Evolutionary conservation across 345 rosid species (phyloP), one percentile per base, ranked within the genome.

Genomic region (Euphorbia lathyris): DNA sequence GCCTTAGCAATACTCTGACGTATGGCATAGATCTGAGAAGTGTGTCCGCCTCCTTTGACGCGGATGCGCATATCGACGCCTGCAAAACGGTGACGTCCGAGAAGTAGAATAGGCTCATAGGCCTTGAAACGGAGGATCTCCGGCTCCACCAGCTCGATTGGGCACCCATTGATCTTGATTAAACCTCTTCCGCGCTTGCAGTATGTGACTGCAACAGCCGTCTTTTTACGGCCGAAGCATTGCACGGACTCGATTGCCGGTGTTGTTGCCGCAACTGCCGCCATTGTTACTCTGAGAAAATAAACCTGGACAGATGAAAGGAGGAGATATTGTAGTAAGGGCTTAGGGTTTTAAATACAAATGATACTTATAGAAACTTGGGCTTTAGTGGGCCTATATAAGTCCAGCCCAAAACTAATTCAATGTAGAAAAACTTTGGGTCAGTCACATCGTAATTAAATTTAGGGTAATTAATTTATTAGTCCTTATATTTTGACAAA

Each of bases 1-100:
- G 97, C 97, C 76, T 91, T 91, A 0, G 97, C 94, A 32, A 91
- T 91, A 73, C 97, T 88, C 84, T 91, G 97, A n/a, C 97, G 80
- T 52, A 91, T 91, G 5, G 97, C 97, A 79, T 91, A 91, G 56
- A 91, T 90, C 89, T 88, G 97, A 2, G 94, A 87, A 22, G 94
- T 88, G 79, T 88, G 83, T 10, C 97, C 97, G 29, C 97, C 97
- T 2, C 97, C 94, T 11, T 72, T 83, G 19, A 88, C 94, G 4
- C 90, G 76, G 76, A 91, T 91, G 80, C 94, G 82, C 97, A 91
- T 91, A 80, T 91, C 97, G 7, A 91, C 97, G 4, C 89, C 94
- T 0, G 85, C 86, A 75, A 91, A 91, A 20, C 92, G 92, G 67
- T 86, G 89, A 1, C 88, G 83, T 1, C 97, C 97, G 6, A 90